Percentiles rank a stretch among this genome's conserved stretches.
phyloP scores from a whole-genome alignment of 1,284 basidiomycete species.

The Apiotrichum domesticum region DNA sequence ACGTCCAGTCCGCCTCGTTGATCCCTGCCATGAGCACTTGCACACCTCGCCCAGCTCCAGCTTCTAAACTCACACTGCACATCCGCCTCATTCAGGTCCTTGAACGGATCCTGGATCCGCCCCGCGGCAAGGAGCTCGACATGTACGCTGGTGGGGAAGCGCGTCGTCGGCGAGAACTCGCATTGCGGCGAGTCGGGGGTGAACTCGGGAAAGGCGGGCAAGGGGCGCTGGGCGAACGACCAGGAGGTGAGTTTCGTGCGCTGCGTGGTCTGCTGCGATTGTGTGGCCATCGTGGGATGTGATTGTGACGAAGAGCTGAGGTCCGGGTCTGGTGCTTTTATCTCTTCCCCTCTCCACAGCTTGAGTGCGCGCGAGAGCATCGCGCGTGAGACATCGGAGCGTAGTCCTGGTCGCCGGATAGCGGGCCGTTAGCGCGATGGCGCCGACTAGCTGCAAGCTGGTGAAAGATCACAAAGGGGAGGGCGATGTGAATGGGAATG shows the following conservation, averaged over 20 bases:
- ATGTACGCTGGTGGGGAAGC: constrained; percentile 72
- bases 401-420: too few relatives aligned
- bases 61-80: constrained; percentile 62
- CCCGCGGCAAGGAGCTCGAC: constrained; percentile 67
- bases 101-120: constrained; percentile 72
- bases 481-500: too few relatives aligned
- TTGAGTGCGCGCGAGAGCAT: too few relatives aligned
- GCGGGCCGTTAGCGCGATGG: too few relatives aligned
- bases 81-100: constrained; percentile 72
- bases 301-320: too few relatives aligned
- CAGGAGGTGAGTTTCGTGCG: not conserved
- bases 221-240: not conserved
- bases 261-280: not conserved
- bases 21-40: constrained; percentile 56
- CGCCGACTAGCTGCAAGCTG: too few relatives aligned
- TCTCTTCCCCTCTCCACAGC: too few relatives aligned
- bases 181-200: not conserved
- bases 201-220: not conserved
- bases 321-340: too few relatives aligned
- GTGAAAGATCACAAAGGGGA: too few relatives aligned
- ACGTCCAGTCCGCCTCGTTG: constrained; percentile 78
- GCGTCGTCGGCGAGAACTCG: constrained; percentile 9
- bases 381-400: too few relatives aligned
- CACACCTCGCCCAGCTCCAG: not conserved
- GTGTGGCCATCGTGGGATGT: not conserved